Evolutionary conservation across 2,329 filamentous ascomycete species (phyloP).

Genomic region (Xylaria multiplex): DNA sequence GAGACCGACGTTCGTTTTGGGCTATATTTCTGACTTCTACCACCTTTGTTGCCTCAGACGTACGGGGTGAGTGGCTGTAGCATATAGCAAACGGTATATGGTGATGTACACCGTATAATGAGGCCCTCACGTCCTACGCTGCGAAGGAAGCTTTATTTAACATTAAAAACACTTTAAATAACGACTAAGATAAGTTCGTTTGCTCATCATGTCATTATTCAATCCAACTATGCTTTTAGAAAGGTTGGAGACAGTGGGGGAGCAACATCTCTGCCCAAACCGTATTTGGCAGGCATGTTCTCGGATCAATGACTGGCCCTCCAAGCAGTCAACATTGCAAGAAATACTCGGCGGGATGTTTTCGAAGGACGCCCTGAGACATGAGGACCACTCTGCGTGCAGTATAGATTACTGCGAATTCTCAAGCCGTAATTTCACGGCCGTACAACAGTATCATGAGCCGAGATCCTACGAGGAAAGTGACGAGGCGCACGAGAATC

Average conservation of each 20-base stretch:
- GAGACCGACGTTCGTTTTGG: too few relatives aligned
- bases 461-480: neutral
- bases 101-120: too few relatives aligned
- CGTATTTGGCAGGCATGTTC: conserved; percentile 15
- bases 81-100: too few relatives aligned
- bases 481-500: neutral
- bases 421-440: conserved; percentile 14
- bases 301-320: neutral
- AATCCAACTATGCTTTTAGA: neutral
- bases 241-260: neutral
- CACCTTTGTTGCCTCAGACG: too few relatives aligned
- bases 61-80: too few relatives aligned
- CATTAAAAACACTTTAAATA: too few relatives aligned
- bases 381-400: conserved; percentile 10
- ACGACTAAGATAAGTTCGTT: too few relatives aligned
- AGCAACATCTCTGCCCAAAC: conserved; percentile 7
- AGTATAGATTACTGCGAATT: conserved; percentile 20
- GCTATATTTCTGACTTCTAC: too few relatives aligned
- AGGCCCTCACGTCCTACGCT: too few relatives aligned
- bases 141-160: too few relatives aligned
- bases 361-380: conserved; percentile 1
- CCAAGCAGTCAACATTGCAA: neutral
- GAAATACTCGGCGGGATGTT: neutral
- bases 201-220: conserved; percentile 5
- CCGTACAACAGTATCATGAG: conserved; percentile 18